Evolutionary conservation across 305 asterid species (phyloP), one percentile per base, ranked within the genome.

Genomic region (Rubia peregrina): DNA sequence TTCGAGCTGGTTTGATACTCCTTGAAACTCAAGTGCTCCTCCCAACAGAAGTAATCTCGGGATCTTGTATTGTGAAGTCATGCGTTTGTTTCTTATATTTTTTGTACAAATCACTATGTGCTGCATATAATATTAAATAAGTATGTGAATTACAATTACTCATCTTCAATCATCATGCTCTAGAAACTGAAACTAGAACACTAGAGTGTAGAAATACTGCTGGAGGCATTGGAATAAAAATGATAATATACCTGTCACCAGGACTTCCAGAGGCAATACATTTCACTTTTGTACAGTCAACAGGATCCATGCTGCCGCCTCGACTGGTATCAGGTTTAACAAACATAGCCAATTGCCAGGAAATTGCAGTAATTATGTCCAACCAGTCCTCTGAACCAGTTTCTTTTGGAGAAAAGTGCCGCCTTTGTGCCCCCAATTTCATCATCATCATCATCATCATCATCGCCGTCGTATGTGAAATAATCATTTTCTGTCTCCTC

Each of bases 291-390:
- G 92, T 82, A 79, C 92, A 95, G 74, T 92, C 89, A 61, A 87
- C 85, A 1, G 99, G 99, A 80, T 95, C 98, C 99, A 95, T 95
- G 85, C 98, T 95, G 70, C 97, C 99, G 70, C 97, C 99, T 79
- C 83, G 79, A 80, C 90, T 89, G 21, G 95, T 87, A 85, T 95
- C 90, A 1, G 97, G 99, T 84, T 83, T 95, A 78, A 95, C 83
- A 76, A 80, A 92, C 61, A 83, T 90, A 48, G 98, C 99, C 60
- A 97, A 91, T 82, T 86, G 97, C 97, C 95, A 88, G 36, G 97
- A 87, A 49, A 95, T 61, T 65, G 81, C 48, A 43, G 90, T 85
- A 71, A 95, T 77, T 76, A 92, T 77, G 61, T 90, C 93, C 46
- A 92, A 81, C 99, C 99, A 92, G 26, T 86, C 83, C 69, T 82